A percentile compares a stretch with the other conserved stretches of the same genome.
Evolutionary conservation across 345 rosid genomes (phyloP).

Genomic region (Populus tremula): DNA sequence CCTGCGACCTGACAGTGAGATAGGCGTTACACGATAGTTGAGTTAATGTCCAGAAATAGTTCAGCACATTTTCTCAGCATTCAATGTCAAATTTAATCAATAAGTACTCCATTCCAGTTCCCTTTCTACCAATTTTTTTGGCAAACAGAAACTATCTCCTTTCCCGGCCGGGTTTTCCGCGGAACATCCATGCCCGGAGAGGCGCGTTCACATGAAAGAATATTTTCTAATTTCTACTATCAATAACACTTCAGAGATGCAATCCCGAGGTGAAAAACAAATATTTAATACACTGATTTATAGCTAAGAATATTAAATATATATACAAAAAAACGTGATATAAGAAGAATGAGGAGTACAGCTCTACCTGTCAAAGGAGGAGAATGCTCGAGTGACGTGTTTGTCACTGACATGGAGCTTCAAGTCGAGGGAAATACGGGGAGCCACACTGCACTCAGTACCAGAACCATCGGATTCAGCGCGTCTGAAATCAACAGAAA

Average conservation of each 20-base stretch:
- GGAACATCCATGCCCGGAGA: too few relatives aligned
- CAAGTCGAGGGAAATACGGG: conserved; percentile 58
- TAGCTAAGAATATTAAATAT: neutral
- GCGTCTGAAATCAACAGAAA: conserved; percentile 62
- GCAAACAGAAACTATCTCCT: too few relatives aligned
- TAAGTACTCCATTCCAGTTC: neutral
- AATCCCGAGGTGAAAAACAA: neutral
- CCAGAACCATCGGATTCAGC: conserved; percentile 75
- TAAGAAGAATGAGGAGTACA: neutral
- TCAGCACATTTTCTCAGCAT: neutral
- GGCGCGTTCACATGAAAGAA: too few relatives aligned
- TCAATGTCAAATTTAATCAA: neutral
- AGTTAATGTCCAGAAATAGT: neutral
- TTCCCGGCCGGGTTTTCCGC: too few relatives aligned
- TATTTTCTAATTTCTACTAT: too few relatives aligned
- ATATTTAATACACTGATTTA: neutral
- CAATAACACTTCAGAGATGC: neutral
- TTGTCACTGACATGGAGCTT: conserved; percentile 60
- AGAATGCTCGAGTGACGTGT: conserved; percentile 64
- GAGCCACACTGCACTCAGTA: conserved; percentile 54
- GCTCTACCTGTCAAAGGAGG: neutral
- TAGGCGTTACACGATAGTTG: neutral
- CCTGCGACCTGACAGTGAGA: neutral
- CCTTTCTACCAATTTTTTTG: neutral
- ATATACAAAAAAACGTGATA: neutral